Evolutionary conservation across 352 stramenopile species (phyloP), one percentile per base, ranked within the genome.

Genomic region (Pythium monospermum): DNA sequence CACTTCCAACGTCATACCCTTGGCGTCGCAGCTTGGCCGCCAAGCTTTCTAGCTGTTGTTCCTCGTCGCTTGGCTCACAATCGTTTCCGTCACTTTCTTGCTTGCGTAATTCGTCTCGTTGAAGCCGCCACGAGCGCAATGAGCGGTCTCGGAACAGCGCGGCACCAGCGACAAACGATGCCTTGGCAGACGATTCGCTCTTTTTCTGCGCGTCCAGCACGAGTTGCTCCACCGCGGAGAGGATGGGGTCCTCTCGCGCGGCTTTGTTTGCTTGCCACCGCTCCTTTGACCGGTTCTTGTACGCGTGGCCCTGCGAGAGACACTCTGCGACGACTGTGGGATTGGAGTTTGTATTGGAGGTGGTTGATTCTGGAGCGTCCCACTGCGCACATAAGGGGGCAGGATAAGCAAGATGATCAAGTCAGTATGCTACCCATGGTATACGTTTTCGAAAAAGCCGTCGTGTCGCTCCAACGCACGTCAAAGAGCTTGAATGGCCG

Each of bases 81-180:
- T 1, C 35, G 4, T 28, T 10, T 7, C n/a, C 19, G 22, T 27
- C 23, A 8, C 39, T 15, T 7, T 59, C 55, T 2, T 38, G 42
- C 63, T 61, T 80, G 50, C 6, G 52, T 30, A 90, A 49, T 33
- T 72, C 47, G 4, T 78, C 57, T 31, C 66, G 69, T 53, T 87
- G 76, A 13, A 70, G 70, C 18, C 61, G 72, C 79, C 79, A 90
- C 47, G 76, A 87, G 26, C 79, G 73, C 31, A 71, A 65, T 25
- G 76, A 87, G 3, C 74, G 69, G 53, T 72, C 58, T 7, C 78
- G 69, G 57, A 90, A 90, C 21, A 47, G 41, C 12, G 56, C n/a
- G n/a, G n/a, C n/a, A n/a, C n/a, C n/a, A n/a, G n/a, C n/a, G n/a
- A n/a, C n/a, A n/a, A n/a, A n/a, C n/a, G 23, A 11, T 2, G 53